Evolutionary conservation across 345 rosid species (phyloP), one percentile per base, ranked within the genome.

Genomic region (Laguncularia racemosa): DNA sequence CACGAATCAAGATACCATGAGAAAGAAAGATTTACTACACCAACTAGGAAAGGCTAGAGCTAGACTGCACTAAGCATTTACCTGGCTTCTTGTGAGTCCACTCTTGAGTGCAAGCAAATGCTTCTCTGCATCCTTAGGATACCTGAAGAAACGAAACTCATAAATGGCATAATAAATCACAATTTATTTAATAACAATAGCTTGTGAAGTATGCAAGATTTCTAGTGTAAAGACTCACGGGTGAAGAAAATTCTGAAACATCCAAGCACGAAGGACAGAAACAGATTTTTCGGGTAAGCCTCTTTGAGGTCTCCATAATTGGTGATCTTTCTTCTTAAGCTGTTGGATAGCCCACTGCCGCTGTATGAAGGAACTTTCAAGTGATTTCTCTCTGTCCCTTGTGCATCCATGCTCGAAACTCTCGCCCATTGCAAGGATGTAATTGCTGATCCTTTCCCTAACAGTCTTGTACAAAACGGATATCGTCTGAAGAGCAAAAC

Each of bases 201-300:
- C 21, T 0, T 16, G 12, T 13, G 49, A 48, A n/a, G 4, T 13
- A 48, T 28, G 1, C 7, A 15, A 16, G 20, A 12, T 3, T 47
- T 16, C 15, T 0, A 12, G 28, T 44, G 45, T 43, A n/a, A 48
- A 44, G 56, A 58, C 81, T 83, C 65, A 93, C 99, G 99, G 99
- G 67, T 93, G 99, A 72, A 93, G 99, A 50, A 93, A 93, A 81
- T 93, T 89, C 55, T 93, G 89, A 73, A 93, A 93, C 99, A 93
- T 93, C 99, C 99, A 93, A 11, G 89, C 78, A 0, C 99, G 84
- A 20, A 93, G 72, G 63, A 93, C 91, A 0, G 95, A 77, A 40
- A 93, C 97, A 5, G 99, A 93, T 71, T 77, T 84, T 62, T 89
- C 97, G 0, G 99, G 99, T 64, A 93, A 72, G 15, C 99, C 99